Percentiles rank a stretch among this genome's conserved stretches.
Evolutionary conservation across 2,329 filamentous ascomycete genomes (phyloP).

Genomic region (Claviceps cyperi): DNA sequence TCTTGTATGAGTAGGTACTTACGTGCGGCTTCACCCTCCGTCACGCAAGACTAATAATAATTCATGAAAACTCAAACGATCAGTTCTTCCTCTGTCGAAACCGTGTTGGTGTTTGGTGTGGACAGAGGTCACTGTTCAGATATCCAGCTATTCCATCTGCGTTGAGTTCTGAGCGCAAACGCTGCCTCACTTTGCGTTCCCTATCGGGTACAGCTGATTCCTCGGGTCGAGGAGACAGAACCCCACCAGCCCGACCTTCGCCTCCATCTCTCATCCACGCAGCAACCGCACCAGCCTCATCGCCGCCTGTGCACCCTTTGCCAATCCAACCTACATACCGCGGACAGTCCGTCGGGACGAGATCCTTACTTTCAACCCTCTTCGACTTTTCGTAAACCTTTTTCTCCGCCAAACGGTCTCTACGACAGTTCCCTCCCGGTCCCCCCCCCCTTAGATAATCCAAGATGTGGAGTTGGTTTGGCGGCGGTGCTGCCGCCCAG

Average conservation of each 20-base stretch:
- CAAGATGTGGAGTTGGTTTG: slow-evolving; percentile 78
- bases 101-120: neutral
- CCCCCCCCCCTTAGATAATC: neutral
- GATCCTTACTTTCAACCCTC: neutral
- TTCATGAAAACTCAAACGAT: neutral
- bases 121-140: neutral
- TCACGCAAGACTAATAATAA: neutral
- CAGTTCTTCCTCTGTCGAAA: neutral
- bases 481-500: slow-evolving; percentile 62
- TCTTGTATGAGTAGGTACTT: neutral
- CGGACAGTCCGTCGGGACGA: neutral
- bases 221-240: neutral
- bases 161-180: neutral
- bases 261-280: neutral
- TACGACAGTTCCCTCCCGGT: neutral
- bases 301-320: neutral
- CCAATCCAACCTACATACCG: neutral
- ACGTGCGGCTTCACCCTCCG: neutral
- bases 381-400: neutral
- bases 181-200: slow-evolving; percentile 1
- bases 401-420: neutral
- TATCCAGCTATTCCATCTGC: neutral
- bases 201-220: neutral
- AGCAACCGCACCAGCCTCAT: neutral
- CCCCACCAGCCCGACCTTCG: slow-evolving; percentile 2